Conservation (phyloP, 176 grass and related monocot genomes). For the Aegilops speltoides region DNA sequence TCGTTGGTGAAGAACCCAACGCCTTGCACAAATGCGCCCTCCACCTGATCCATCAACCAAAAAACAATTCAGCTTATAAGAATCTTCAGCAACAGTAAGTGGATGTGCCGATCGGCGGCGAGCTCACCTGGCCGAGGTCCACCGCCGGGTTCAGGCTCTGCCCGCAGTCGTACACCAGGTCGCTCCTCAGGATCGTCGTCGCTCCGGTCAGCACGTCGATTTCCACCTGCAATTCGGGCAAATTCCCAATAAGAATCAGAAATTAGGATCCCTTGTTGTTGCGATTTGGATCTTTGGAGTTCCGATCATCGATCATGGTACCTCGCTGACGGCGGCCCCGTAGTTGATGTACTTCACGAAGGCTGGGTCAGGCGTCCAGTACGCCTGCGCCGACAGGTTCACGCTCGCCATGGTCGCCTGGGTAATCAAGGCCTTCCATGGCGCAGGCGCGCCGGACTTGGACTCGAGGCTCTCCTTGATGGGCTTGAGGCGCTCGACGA, state of each 20-base stretch:
- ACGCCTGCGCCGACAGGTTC: slow-evolving; percentile 59
- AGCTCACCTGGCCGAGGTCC: slow-evolving; percentile 76
- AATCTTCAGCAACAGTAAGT: not conserved
- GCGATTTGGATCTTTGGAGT: not conserved
- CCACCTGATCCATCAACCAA: slow-evolving; percentile 26
- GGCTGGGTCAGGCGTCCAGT: slow-evolving; percentile 55
- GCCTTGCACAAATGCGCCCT: slow-evolving; percentile 81
- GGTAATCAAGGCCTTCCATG: slow-evolving; percentile 60
- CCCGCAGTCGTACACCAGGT: slow-evolving; percentile 77
- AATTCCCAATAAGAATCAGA: not conserved
- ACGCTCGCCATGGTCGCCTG: slow-evolving; percentile 62
- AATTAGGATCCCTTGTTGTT: not conserved
- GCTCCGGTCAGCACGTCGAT: slow-evolving; percentile 71
- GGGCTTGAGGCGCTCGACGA: slow-evolving; percentile 66
- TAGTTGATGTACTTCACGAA: slow-evolving; percentile 67
- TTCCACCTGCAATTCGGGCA: slow-evolving; percentile 37
- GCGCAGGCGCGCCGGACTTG: slow-evolving; percentile 23
- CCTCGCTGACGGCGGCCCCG: slow-evolving; percentile 67
- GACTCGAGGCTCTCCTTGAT: slow-evolving; percentile 67
- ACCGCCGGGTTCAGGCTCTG: slow-evolving; percentile 86
- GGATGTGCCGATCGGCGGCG: not conserved
- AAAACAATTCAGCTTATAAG: not conserved
- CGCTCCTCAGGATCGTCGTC: slow-evolving; percentile 70
- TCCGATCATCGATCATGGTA: not conserved
- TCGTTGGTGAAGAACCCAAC: slow-evolving; percentile 83